phyloP scores from a whole-genome alignment of 208 protist genomes.

The Trypanosoma cruzi region DNA sequence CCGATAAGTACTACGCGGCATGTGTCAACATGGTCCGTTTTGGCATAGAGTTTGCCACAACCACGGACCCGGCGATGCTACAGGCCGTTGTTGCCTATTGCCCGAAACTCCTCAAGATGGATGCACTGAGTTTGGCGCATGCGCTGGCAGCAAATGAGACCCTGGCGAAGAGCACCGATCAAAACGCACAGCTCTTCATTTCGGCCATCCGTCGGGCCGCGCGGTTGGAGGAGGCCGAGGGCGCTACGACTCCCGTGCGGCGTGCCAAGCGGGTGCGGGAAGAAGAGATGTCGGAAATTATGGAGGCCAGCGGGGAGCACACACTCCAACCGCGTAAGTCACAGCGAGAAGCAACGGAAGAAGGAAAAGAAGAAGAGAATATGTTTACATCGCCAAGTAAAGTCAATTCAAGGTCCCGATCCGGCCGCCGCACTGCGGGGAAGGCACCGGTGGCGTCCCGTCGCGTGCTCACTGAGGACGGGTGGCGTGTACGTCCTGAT shows the following conservation, averaged over 20 bases:
- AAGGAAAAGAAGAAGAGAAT: background rate
- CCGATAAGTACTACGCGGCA: conserved; percentile 72
- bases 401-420: background rate
- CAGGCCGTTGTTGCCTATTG: conserved; percentile 74
- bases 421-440: background rate
- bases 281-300: conserved; percentile 2
- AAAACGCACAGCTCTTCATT: conserved; percentile 60
- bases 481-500: conserved; percentile 61
- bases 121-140: conserved; percentile 62
- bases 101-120: conserved; percentile 52
- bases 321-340: background rate
- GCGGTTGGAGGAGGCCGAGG: conserved; percentile 48
- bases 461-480: conserved; percentile 60
- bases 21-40: conserved; percentile 67
- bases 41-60: conserved; percentile 69
- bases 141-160: conserved; percentile 38
- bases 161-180: conserved; percentile 52
- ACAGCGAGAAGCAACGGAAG: background rate
- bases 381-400: background rate
- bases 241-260: conserved; percentile 7
- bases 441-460: conserved; percentile 34
- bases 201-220: conserved; percentile 68
- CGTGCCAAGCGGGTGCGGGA: background rate
- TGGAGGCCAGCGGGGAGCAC: conserved; percentile 1
- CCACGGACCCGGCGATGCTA: conserved; percentile 71